Conservation (phyloP, 768 basidiomycete species). For the Pleurotus ostreatus region DNA sequence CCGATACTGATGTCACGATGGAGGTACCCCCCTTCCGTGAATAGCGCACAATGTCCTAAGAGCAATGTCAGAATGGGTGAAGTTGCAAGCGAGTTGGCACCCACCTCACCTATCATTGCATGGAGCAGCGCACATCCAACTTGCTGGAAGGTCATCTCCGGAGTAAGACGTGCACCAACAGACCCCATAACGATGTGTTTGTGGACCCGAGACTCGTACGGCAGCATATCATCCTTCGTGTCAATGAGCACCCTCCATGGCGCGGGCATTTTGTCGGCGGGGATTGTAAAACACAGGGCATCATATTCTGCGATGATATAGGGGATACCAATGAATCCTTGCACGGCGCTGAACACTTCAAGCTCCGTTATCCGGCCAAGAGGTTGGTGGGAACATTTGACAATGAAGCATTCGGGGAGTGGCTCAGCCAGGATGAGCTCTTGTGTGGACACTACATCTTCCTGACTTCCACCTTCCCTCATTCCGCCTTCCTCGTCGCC, state of each 20-base stretch:
- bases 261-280: neutral
- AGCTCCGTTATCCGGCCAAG: neutral
- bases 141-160: neutral
- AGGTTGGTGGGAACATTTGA: neutral
- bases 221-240: neutral
- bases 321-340: conserved; percentile 7
- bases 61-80: neutral
- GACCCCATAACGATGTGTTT: neutral
- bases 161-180: neutral
- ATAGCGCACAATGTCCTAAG: conserved; percentile 2
- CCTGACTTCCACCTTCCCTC: no score
- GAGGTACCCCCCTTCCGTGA: neutral
- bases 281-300: neutral
- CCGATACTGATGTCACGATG: conserved; percentile 8
- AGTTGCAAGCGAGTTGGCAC: neutral
- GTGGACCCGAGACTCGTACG: neutral
- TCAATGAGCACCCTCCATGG: neutral
- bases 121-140: conserved; percentile 1
- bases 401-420: neutral
- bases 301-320: neutral
- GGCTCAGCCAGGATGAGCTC: neutral
- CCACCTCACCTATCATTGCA: conserved; percentile 7
- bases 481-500: neutral
- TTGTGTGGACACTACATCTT: no score
- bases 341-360: conserved; percentile 1